Conservation (phyloP, 2,329 filamentous ascomycete species). For the Colletotrichum lindemuthianum region DNA sequence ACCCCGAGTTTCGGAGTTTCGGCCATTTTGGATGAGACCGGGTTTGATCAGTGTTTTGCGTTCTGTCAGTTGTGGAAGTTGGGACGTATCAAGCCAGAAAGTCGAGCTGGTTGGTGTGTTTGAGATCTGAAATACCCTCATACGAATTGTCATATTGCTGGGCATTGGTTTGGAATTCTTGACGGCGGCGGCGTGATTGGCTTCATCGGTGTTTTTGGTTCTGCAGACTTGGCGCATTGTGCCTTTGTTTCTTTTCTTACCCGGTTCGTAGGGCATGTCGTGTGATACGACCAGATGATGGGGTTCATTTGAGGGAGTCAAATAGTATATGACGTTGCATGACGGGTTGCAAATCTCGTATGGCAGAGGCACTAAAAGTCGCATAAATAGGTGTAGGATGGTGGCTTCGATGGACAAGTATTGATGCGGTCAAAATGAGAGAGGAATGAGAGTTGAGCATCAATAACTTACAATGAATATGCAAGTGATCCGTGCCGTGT, state of each 20-base stretch:
- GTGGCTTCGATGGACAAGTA: not conserved
- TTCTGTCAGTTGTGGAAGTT: slow-evolving; percentile 2
- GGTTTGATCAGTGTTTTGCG: slow-evolving; percentile 11
- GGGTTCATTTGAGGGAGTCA: slow-evolving; percentile 4
- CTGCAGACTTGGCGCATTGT: slow-evolving; percentile 3
- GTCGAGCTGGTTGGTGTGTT: slow-evolving; percentile 17
- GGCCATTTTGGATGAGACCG: not conserved
- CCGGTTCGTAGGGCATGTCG: slow-evolving; percentile 15
- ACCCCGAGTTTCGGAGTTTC: not conserved
- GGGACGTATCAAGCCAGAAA: slow-evolving; percentile 4
- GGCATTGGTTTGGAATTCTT: slow-evolving; percentile 21
- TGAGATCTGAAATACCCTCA: slow-evolving; percentile 36
- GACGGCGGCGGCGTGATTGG: slow-evolving; percentile 25
- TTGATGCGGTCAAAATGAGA: not conserved
- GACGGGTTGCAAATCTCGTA: slow-evolving; percentile 9
- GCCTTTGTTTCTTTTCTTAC: slow-evolving; percentile 17
- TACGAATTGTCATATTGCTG: slow-evolving; percentile 30
- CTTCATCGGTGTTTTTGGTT: slow-evolving; percentile 19
- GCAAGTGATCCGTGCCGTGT: too few relatives aligned
- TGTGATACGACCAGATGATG: slow-evolving; percentile 18
- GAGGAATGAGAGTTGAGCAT: not conserved
- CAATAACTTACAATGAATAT: not conserved
- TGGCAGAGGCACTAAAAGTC: slow-evolving; percentile 12
- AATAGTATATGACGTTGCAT: slow-evolving; percentile 12
- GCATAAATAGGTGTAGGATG: slow-evolving; percentile 3